A percentile compares a stretch with the other conserved stretches of the same genome.
Evolutionary conservation across 257 asterid species (phyloP).

Genomic region (Asclepias syriaca): DNA sequence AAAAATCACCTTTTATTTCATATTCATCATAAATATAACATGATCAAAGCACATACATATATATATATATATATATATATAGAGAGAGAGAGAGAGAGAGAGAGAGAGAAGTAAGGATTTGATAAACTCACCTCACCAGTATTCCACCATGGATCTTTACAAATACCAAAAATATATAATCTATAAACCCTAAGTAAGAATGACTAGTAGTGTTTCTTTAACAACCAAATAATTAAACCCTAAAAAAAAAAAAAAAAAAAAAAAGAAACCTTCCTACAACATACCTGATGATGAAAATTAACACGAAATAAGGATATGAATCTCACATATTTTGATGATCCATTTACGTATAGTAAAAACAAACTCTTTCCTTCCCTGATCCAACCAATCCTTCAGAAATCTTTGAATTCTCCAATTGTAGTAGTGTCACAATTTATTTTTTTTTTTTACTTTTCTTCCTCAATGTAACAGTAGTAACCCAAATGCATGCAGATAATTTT

Average conservation of each 20-base stretch:
- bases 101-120: neutral
- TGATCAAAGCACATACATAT: neutral
- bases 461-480: neutral
- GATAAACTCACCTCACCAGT: neutral
- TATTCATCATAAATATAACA: neutral
- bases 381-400: too few species aligned
- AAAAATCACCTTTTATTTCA: neutral
- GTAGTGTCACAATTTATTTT: too few species aligned
- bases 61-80: neutral
- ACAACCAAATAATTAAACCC: neutral
- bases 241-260: neutral
- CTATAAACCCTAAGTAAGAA: neutral
- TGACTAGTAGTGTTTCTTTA: neutral
- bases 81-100: too few species aligned
- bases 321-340: neutral
- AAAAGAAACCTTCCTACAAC: neutral
- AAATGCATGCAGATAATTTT: slow-evolving; percentile 1
- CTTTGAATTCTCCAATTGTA: too few species aligned
- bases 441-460: too few species aligned
- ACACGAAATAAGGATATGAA: neutral
- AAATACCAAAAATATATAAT: neutral
- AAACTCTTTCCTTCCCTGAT: neutral
- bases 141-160: neutral
- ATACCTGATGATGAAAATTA: neutral
- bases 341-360: neutral